Conservation (phyloP, 225 moss, liverwort and hornwort genomes). For the Bryoerythrophyllum caledonicum region DNA sequence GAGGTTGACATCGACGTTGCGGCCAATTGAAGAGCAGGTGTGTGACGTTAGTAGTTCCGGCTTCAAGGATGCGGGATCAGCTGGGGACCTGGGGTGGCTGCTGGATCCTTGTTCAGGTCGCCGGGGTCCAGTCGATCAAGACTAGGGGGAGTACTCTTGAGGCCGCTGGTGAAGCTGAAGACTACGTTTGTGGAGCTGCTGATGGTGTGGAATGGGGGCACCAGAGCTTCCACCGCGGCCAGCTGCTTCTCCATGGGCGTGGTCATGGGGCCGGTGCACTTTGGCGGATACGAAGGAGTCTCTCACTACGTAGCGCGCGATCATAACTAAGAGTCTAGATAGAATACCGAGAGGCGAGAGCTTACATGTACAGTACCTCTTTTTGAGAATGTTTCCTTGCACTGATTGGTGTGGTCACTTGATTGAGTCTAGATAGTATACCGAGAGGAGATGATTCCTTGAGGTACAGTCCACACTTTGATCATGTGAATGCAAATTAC, state of each 20-base stretch:
- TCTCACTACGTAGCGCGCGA: not conserved
- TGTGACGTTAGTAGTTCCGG: no score
- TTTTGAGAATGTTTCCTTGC: no score
- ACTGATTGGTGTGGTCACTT: no score
- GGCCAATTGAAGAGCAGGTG: not conserved
- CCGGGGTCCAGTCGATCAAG: not conserved
- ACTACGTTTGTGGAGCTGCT: slow-evolving; percentile 13
- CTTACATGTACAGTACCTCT: no score
- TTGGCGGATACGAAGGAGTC: not conserved
- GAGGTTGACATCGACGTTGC: no score
- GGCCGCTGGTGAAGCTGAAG: slow-evolving; percentile 29
- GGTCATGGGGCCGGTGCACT: slow-evolving; percentile 22
- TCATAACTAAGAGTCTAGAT: not conserved
- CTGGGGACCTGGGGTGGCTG: not conserved
- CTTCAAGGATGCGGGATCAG: no score
- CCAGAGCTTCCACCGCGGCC: not conserved
- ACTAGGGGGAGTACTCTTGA: not conserved
- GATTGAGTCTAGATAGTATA: no score
- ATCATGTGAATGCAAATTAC: not conserved
- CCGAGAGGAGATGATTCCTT: not conserved
- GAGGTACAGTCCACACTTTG: not conserved
- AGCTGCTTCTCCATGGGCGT: slow-evolving; percentile 4
- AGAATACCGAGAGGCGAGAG: no score
- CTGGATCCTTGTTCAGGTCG: not conserved
- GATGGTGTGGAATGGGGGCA: not conserved